Percentiles rank a stretch among this genome's conserved stretches.
These are phyloP conservation scores for Rhinocladiella similis DNA, from an alignment of 2,329 filamentous ascomycete genomes.

Conservation along the genomic window DNA sequence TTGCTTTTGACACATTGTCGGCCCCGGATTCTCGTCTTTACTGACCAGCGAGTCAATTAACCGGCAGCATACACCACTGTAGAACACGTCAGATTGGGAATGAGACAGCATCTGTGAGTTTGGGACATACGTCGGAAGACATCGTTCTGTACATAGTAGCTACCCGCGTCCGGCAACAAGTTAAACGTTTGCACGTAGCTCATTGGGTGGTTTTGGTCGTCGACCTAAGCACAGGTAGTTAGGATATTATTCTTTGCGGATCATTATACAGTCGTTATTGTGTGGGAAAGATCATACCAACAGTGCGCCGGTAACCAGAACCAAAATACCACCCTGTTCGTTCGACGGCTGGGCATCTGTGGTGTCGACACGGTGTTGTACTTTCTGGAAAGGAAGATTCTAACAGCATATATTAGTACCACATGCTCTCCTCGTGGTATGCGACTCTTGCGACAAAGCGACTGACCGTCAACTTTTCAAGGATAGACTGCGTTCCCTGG, in stretches of 20 bases:
- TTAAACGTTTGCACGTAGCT: slow-evolving; percentile 90
- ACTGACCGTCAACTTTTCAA: slow-evolving; percentile 74
- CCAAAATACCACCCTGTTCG: slow-evolving; percentile 68
- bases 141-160: slow-evolving; percentile 90
- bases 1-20: not conserved
- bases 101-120: not conserved
- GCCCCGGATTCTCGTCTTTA: not conserved
- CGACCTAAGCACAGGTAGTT: slow-evolving; percentile 60
- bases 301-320: slow-evolving; percentile 84
- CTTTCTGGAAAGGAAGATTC: slow-evolving; percentile 77
- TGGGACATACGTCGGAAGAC: slow-evolving; percentile 58
- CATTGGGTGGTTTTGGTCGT: slow-evolving; percentile 83
- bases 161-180: slow-evolving; percentile 69
- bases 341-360: slow-evolving; percentile 79
- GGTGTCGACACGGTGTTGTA: slow-evolving; percentile 74
- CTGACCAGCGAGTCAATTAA: slow-evolving; percentile 1
- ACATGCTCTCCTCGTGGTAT: not conserved
- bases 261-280: not conserved
- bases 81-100: slow-evolving; percentile 8
- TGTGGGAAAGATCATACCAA: slow-evolving; percentile 57
- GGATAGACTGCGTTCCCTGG: slow-evolving; percentile 65
- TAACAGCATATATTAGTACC: slow-evolving; percentile 40
- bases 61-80: slow-evolving; percentile 25
- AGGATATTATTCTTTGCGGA: not conserved
- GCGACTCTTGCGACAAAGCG: slow-evolving; percentile 35